phyloP scores from a whole-genome alignment of 2,329 filamentous ascomycete genomes.

The Aspergillus sp. region DNA sequence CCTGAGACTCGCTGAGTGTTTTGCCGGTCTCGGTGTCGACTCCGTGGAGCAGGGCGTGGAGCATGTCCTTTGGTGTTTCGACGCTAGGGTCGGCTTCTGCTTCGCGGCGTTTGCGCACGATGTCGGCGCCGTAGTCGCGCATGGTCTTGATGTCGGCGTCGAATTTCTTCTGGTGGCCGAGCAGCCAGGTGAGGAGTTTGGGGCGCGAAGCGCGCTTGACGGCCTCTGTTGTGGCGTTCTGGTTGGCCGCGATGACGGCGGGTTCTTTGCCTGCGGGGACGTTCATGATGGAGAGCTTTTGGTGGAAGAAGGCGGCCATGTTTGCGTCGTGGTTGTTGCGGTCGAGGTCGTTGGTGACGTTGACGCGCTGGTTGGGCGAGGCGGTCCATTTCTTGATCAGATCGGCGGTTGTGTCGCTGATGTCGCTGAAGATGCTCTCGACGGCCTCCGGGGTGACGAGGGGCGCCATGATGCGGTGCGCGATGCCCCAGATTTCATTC shows the following conservation, averaged over 20 bases:
- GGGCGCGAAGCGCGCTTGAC: conserved; percentile 56
- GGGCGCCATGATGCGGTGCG: conserved; percentile 52
- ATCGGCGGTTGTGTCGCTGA: conserved; percentile 52
- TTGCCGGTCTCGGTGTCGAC: conserved; percentile 63
- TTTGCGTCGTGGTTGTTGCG: conserved; percentile 55
- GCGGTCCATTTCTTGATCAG: conserved; percentile 53
- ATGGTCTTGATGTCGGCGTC: conserved; percentile 54
- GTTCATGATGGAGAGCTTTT: conserved; percentile 49
- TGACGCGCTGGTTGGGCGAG: conserved; percentile 40
- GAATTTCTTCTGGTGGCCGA: conserved; percentile 53
- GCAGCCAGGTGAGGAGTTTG: conserved; percentile 53
- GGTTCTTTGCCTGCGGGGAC: conserved; percentile 41
- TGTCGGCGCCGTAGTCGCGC: conserved; percentile 55
- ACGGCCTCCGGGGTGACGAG: conserved; percentile 45
- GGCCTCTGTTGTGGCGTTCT: conserved; percentile 56
- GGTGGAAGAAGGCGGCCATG: conserved; percentile 53
- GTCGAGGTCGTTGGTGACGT: conserved; percentile 52
- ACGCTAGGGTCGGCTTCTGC: conserved; percentile 47
- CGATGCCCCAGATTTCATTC: conserved; percentile 61
- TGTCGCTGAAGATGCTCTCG: conserved; percentile 45
- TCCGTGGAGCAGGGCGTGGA: conserved; percentile 59
- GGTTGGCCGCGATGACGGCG: conserved; percentile 55
- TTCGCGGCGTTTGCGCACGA: conserved; percentile 57
- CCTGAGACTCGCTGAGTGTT: conserved; percentile 53
- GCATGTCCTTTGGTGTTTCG: conserved; percentile 54